Conservation (phyloP, 2,329 filamentous ascomycete genomes). For the Cladosporium austrohemisphaericum region DNA sequence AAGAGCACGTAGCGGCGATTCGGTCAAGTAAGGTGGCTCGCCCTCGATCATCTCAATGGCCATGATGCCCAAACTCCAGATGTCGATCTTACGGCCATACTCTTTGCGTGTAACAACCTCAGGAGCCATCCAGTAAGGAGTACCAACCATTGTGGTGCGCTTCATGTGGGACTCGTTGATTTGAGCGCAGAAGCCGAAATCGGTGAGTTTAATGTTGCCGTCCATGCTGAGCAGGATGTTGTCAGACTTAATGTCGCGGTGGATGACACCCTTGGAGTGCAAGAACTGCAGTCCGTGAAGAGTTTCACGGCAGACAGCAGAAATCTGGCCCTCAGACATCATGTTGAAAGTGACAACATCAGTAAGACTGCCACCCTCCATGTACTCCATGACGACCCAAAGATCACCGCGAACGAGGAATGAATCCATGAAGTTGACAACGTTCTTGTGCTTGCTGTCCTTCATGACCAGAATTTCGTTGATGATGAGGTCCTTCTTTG, state of each 20-base stretch:
- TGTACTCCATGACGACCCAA: slow-evolving; percentile 99
- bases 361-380: slow-evolving; percentile 96
- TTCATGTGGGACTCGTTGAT: slow-evolving; percentile 97
- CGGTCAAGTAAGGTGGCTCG: slow-evolving; percentile 93
- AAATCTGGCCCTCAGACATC: slow-evolving; percentile 97
- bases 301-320: slow-evolving; percentile 90
- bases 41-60: slow-evolving; percentile 99
- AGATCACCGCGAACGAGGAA: slow-evolving; percentile 85
- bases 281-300: slow-evolving; percentile 88
- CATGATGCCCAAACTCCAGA: slow-evolving; percentile 99
- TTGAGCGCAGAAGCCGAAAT: slow-evolving; percentile 98
- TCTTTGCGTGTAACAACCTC: slow-evolving; percentile 97
- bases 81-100: slow-evolving; percentile 97
- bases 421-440: slow-evolving; percentile 99
- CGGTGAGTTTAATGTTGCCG: slow-evolving; percentile 95
- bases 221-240: slow-evolving; percentile 93
- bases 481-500: slow-evolving; percentile 98
- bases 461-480: slow-evolving; percentile 99
- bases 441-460: slow-evolving; percentile 95
- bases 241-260: slow-evolving; percentile 98
- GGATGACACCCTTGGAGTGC: slow-evolving; percentile 96
- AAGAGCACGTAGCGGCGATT: slow-evolving; percentile 85
- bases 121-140: slow-evolving; percentile 99
- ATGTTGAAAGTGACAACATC: slow-evolving; percentile 99
- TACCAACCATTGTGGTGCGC: slow-evolving; percentile 97